These are phyloP conservation scores for Tolypocladium nubicola DNA, from an alignment of 2,329 filamentous ascomycete genomes.

Conservation along the genomic window DNA sequence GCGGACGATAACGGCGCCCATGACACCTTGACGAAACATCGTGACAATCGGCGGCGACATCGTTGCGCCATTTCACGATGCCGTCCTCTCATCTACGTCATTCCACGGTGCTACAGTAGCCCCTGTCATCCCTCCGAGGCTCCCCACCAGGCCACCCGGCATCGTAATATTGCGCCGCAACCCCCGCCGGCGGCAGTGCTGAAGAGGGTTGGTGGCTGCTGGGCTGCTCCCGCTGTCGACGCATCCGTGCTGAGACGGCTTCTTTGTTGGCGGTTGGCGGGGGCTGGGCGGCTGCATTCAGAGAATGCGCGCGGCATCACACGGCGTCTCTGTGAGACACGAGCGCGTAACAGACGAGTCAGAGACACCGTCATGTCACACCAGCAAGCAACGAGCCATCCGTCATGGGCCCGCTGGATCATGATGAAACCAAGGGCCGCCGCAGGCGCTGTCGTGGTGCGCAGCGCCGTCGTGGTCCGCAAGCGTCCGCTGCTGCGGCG, in stretches of 20 bases:
- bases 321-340: neutral
- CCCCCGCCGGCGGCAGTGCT: neutral
- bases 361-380: neutral
- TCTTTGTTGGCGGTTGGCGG: neutral
- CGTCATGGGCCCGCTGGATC: neutral
- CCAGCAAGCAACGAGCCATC: neutral
- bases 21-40: neutral
- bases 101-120: neutral
- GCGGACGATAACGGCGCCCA: neutral
- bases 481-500: neutral
- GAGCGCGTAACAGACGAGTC: neutral
- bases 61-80: neutral
- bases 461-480: neutral
- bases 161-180: neutral
- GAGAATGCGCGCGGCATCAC: neutral
- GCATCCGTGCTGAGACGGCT: no score
- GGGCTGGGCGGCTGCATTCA: neutral
- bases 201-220: neutral
- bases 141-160: neutral
- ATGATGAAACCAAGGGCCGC: neutral
- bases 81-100: neutral
- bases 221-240: neutral
- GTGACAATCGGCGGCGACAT: neutral
- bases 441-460: neutral
- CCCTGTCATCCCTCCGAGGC: neutral